Conservation (phyloP, 371 early-diverging fungal species). For the Furculomyces boomerangus region DNA sequence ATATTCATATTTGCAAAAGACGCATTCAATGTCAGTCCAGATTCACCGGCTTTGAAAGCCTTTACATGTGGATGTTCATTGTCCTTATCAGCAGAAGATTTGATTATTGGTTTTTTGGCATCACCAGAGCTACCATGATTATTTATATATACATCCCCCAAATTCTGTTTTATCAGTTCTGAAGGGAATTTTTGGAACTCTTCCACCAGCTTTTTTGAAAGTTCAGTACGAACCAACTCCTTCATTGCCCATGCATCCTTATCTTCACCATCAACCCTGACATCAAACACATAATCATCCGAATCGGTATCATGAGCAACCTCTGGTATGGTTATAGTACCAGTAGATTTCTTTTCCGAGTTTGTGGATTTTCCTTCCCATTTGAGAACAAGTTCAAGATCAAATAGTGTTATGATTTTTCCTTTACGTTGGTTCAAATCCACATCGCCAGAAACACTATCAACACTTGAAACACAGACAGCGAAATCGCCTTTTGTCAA, state of each 20-base stretch:
- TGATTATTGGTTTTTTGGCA: constrained; percentile 14
- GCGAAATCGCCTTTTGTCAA: constrained; percentile 22
- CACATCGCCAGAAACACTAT: constrained; percentile 58
- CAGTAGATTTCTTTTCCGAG: constrained; percentile 47
- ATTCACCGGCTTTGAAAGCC: constrained; percentile 7
- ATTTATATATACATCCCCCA: constrained; percentile 75
- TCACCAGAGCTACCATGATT: constrained; percentile 6
- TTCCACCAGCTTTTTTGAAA: constrained; percentile 40
- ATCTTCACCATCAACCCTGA: constrained; percentile 37
- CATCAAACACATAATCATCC: constrained; percentile 67
- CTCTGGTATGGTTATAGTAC: constrained; percentile 74
- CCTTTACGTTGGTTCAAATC: constrained; percentile 87
- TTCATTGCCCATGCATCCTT: constrained; percentile 30
- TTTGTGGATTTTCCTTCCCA: constrained; percentile 32
- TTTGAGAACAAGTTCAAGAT: constrained; percentile 46
- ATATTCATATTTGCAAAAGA: constrained; percentile 46
- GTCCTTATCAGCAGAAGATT: neutral
- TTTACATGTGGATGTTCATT: neutral
- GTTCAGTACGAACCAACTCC: constrained; percentile 44
- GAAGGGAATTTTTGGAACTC: constrained; percentile 43
- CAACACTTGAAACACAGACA: constrained; percentile 35
- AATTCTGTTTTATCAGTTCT: constrained; percentile 62
- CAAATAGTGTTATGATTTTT: constrained; percentile 72
- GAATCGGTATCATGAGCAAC: constrained; percentile 73
- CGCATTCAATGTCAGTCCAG: constrained; percentile 6